Evolutionary conservation across 2,329 filamentous ascomycete genomes (phyloP).

Genomic region (Fusarium drepaniforme): DNA sequence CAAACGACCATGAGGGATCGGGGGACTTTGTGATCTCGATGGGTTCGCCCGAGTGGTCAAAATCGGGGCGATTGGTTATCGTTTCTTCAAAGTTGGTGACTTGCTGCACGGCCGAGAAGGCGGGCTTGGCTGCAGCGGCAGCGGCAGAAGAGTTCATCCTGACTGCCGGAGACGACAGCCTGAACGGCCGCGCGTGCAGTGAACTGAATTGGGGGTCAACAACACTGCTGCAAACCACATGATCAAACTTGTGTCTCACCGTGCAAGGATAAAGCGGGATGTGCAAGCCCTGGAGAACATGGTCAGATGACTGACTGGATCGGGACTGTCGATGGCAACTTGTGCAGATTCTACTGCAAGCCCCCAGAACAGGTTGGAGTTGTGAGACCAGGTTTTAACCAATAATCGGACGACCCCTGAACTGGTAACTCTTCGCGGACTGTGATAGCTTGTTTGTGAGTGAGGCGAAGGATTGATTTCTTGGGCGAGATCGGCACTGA

Average conservation of each 20-base stretch:
- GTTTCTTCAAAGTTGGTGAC: slow-evolving; percentile 40
- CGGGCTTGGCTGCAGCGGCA: slow-evolving; percentile 20
- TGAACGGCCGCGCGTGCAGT: neutral
- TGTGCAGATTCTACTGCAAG: neutral
- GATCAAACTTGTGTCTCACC: neutral
- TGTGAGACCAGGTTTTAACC: neutral
- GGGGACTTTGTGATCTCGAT: slow-evolving; percentile 46
- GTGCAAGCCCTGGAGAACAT: neutral
- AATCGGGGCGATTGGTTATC: slow-evolving; percentile 38
- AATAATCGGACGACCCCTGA: neutral
- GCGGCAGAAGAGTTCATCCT: slow-evolving; percentile 29
- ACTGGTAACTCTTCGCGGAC: neutral
- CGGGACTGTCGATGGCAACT: neutral
- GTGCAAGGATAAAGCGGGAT: neutral
- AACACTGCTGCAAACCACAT: neutral
- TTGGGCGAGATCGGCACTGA: slow-evolving; percentile 8
- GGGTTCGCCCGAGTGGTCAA: slow-evolving; percentile 36
- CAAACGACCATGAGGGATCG: slow-evolving; percentile 64
- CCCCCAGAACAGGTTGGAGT: neutral
- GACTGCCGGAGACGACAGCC: neutral
- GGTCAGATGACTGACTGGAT: neutral
- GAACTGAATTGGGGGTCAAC: neutral
- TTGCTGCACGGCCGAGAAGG: slow-evolving; percentile 41
- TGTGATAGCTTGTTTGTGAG: neutral
- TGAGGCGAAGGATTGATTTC: neutral